Evolutionary conservation across 148 eudicot genomes (phyloP).

Genomic region (Dianthus caryophyllus): DNA sequence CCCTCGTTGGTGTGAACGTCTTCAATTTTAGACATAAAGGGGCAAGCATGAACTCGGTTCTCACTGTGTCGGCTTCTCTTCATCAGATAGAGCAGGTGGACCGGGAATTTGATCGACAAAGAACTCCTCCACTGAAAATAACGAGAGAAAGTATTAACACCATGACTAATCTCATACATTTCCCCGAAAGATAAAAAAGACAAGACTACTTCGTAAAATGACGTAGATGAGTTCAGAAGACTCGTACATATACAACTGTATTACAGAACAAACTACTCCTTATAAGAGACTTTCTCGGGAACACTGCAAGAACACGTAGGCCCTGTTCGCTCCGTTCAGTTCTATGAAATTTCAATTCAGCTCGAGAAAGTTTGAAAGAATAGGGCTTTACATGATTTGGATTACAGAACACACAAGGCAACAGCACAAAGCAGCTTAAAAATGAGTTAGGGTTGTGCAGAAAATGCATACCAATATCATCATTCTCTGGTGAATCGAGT

Average conservation of each 20-base stretch:
- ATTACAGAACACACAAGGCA: not conserved
- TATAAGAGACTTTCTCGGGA: too few species aligned
- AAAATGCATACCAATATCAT: slow-evolving; percentile 60
- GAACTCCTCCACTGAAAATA: slow-evolving; percentile 83
- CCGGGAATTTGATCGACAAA: slow-evolving; percentile 86
- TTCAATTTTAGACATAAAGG: not conserved
- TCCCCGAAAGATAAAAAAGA: not conserved
- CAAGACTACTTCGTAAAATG: not conserved
- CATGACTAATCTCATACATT: not conserved
- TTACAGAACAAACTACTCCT: too few species aligned
- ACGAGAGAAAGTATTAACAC: slow-evolving; percentile 9
- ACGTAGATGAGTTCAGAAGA: not conserved
- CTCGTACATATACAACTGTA: too few species aligned
- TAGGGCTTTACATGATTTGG: not conserved
- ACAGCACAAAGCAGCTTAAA: not conserved
- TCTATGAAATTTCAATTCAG: too few species aligned
- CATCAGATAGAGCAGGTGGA: slow-evolving; percentile 58
- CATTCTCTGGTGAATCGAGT: slow-evolving; percentile 80
- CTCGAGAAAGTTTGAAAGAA: too few species aligned
- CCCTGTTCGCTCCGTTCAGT: too few species aligned
- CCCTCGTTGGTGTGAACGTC: not conserved
- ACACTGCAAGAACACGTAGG: too few species aligned
- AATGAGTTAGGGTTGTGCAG: not conserved
- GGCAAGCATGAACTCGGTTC: slow-evolving; percentile 17
- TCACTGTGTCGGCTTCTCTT: slow-evolving; percentile 65